Percentiles rank a stretch among this genome's conserved stretches.
phyloP scores from a whole-genome alignment of 2,329 filamentous ascomycete genomes.

The Alternaria sp. region DNA sequence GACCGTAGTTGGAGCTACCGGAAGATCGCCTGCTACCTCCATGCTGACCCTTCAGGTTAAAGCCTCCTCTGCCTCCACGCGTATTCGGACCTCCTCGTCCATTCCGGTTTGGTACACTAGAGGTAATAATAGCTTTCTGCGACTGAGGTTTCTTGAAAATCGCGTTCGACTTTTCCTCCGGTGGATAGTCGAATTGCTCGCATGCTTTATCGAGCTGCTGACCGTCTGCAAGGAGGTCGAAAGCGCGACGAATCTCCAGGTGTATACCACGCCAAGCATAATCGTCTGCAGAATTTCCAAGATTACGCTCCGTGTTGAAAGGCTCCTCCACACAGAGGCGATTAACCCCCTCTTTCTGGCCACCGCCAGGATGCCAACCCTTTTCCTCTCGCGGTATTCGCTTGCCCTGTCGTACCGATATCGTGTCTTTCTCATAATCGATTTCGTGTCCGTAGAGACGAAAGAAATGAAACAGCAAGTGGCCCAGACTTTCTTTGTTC shows the following conservation, averaged over 20 bases:
- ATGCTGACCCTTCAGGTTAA: slow-evolving; percentile 59
- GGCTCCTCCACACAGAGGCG: slow-evolving; percentile 95
- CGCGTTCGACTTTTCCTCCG: slow-evolving; percentile 69
- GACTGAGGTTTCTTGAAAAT: slow-evolving; percentile 63
- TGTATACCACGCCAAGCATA: slow-evolving; percentile 93
- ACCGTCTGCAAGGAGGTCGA: slow-evolving; percentile 76
- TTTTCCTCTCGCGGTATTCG: slow-evolving; percentile 84
- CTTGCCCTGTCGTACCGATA: slow-evolving; percentile 85
- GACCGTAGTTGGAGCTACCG: slow-evolving; percentile 60
- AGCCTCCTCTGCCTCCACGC: slow-evolving; percentile 56
- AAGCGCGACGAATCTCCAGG: slow-evolving; percentile 86
- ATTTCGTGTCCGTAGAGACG: slow-evolving; percentile 93
- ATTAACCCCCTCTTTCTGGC: slow-evolving; percentile 65
- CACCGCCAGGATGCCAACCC: slow-evolving; percentile 75
- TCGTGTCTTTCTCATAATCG: slow-evolving; percentile 82
- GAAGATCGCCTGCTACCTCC: slow-evolving; percentile 62
- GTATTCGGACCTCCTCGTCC: slow-evolving; percentile 56
- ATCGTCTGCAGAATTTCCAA: slow-evolving; percentile 96
- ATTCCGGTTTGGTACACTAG: slow-evolving; percentile 59
- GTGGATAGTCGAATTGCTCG: slow-evolving; percentile 86
- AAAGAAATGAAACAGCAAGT: slow-evolving; percentile 95
- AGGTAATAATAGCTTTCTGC: slow-evolving; percentile 63
- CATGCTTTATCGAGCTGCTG: slow-evolving; percentile 84
- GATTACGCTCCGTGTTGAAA: slow-evolving; percentile 87
- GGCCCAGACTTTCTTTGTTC: slow-evolving; percentile 83